These are phyloP conservation scores for Macroventuria anomochaeta DNA, from an alignment of 2,329 filamentous ascomycete genomes.

Conservation along the genomic window DNA sequence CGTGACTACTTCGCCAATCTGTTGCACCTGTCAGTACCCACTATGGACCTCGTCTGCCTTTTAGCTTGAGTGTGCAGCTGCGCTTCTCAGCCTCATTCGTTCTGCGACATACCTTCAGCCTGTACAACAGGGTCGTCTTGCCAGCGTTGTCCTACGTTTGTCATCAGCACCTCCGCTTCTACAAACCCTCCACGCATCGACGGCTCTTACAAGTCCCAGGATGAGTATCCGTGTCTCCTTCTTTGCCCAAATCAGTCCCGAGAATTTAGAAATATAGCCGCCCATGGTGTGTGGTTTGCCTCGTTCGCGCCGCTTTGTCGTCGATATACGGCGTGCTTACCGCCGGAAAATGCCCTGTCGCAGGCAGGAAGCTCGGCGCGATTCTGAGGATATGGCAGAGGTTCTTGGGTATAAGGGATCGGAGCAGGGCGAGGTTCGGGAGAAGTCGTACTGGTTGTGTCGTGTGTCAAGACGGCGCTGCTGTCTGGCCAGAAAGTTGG, in stretches of 20 bases:
- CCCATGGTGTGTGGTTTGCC: constrained; percentile 39
- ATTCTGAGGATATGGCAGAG: not conserved
- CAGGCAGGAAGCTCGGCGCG: not conserved
- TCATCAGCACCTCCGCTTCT: constrained; percentile 28
- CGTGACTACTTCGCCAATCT: constrained; percentile 98
- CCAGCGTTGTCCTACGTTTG: constrained; percentile 86
- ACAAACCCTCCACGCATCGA: not conserved
- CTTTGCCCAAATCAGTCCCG: constrained; percentile 71
- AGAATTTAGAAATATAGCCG: constrained; percentile 41
- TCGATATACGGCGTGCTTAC: constrained; percentile 23
- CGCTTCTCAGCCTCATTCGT: not conserved
- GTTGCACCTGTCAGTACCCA: constrained; percentile 17
- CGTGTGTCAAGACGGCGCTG: constrained; percentile 22
- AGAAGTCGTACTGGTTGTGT: constrained; percentile 9
- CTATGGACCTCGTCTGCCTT: not conserved
- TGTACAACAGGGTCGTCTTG: constrained; percentile 96
- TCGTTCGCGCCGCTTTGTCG: constrained; percentile 17
- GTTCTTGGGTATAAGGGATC: not conserved
- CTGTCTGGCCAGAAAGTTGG: constrained; percentile 36
- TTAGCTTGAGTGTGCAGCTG: not conserved
- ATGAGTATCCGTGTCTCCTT: constrained; percentile 98
- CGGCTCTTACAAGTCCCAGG: constrained; percentile 77
- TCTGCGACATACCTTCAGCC: constrained; percentile 74
- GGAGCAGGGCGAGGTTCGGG: not conserved
- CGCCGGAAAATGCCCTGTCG: constrained; percentile 7